Evolutionary conservation across 1,284 basidiomycete species (phyloP).

Genomic region (Paramarasmius palmivorus): DNA sequence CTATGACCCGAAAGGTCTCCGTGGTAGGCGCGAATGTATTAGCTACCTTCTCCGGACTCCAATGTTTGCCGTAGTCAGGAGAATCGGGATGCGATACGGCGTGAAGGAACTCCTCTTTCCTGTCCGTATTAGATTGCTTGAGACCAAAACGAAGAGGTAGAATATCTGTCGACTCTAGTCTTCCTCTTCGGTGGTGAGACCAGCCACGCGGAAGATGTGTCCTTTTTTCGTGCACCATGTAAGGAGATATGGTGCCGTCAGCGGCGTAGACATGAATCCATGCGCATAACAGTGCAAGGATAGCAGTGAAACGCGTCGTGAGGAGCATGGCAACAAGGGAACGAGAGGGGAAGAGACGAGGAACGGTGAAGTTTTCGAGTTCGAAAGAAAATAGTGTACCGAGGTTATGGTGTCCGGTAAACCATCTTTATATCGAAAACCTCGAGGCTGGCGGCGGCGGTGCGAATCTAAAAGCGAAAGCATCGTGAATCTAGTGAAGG

Average conservation of each 20-base stretch:
- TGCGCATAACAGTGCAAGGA: background rate
- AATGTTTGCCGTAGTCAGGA: slow-evolving; percentile 34
- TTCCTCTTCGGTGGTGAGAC: slow-evolving; percentile 26
- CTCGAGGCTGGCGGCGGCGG: too few relatives aligned
- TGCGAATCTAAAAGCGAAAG: too few relatives aligned
- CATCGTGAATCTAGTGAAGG: too few relatives aligned
- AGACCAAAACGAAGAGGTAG: slow-evolving; percentile 48
- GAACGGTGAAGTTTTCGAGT: too few relatives aligned
- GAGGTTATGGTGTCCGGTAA: too few relatives aligned
- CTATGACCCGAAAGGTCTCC: slow-evolving; percentile 42
- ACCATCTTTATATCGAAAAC: too few relatives aligned
- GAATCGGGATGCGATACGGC: slow-evolving; percentile 46
- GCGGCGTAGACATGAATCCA: slow-evolving; percentile 12
- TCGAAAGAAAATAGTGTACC: too few relatives aligned
- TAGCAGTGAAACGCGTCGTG: background rate
- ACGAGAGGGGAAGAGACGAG: too few relatives aligned
- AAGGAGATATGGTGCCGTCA: slow-evolving; percentile 17
- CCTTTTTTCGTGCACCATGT: slow-evolving; percentile 38
- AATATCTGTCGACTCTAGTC: slow-evolving; percentile 28
- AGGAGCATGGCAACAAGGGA: too few relatives aligned
- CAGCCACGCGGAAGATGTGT: slow-evolving; percentile 34
- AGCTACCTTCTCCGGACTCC: slow-evolving; percentile 27
- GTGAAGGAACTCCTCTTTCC: slow-evolving; percentile 41
- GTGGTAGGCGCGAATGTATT: slow-evolving; percentile 32
- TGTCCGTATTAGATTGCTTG: slow-evolving; percentile 42